A percentile compares a stretch with the other conserved stretches of the same genome.
These are phyloP conservation scores for Leptodermis oblonga DNA, from an alignment of 257 asterid species.

Conservation along the genomic window DNA sequence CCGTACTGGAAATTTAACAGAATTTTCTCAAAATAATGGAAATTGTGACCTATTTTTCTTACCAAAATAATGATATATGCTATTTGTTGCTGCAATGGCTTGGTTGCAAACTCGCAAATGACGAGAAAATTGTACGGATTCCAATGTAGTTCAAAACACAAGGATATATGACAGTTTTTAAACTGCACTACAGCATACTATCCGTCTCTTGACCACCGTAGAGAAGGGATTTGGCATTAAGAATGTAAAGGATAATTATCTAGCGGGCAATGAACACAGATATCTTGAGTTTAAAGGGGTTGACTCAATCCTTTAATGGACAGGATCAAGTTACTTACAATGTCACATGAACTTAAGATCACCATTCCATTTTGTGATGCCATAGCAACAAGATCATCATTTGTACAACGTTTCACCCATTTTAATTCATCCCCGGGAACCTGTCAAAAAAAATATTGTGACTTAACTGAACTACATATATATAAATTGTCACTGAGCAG, in stretches of 20 bases:
- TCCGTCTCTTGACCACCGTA: too few species aligned
- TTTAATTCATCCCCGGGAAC: slow-evolving; percentile 94
- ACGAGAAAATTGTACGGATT: too few species aligned
- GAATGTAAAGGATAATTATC: neutral
- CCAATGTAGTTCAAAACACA: too few species aligned
- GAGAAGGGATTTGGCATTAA: too few species aligned
- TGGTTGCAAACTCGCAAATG: too few species aligned
- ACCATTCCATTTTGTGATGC: slow-evolving; percentile 96
- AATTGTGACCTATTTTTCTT: too few species aligned
- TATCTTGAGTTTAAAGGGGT: neutral
- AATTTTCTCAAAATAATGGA: too few species aligned
- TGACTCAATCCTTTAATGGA: neutral
- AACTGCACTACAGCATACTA: too few species aligned
- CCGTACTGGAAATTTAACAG: too few species aligned
- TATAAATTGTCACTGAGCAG: slow-evolving; percentile 15
- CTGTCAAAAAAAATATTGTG: slow-evolving; percentile 38
- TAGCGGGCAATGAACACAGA: neutral
- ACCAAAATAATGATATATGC: too few species aligned
- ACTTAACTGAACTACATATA: slow-evolving; percentile 19
- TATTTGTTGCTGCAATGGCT: too few species aligned
- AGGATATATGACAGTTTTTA: too few species aligned
- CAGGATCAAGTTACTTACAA: slow-evolving; percentile 39
- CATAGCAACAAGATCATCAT: slow-evolving; percentile 90
- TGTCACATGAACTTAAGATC: slow-evolving; percentile 66
- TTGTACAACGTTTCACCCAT: slow-evolving; percentile 89